These are phyloP conservation scores for Lithospermum erythrorhizon DNA, from an alignment of 257 asterid species.

Conservation along the genomic window DNA sequence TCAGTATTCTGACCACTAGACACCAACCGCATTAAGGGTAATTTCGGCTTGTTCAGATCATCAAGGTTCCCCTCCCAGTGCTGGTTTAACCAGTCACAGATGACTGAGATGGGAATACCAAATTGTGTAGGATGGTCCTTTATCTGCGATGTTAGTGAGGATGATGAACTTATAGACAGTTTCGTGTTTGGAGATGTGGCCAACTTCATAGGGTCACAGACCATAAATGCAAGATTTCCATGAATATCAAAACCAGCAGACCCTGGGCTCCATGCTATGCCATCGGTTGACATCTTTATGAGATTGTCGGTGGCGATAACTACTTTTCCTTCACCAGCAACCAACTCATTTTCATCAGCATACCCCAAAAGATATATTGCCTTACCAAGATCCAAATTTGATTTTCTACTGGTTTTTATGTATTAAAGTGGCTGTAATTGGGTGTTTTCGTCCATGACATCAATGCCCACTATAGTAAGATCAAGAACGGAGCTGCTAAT, in stretches of 20 bases:
- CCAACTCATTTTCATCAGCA: conserved; percentile 57
- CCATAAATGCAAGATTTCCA: conserved; percentile 95
- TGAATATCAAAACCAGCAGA: conserved; percentile 90
- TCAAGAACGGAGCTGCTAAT: conserved; percentile 93
- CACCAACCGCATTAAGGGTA: conserved; percentile 74
- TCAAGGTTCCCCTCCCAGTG: conserved; percentile 97
- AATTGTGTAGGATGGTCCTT: conserved; percentile 71
- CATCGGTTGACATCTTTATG: conserved; percentile 77
- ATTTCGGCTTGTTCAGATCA: conserved; percentile 81
- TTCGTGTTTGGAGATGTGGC: conserved; percentile 85
- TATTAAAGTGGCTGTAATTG: conserved; percentile 55
- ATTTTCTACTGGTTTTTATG: conserved; percentile 63
- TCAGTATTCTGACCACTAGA: conserved; percentile 89
- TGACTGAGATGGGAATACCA: conserved; percentile 86
- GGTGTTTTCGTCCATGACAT: conserved; percentile 46
- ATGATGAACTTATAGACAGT: conserved; percentile 67
- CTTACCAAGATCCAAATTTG: conserved; percentile 78
- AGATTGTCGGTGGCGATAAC: conserved; percentile 95
- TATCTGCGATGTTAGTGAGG: conserved; percentile 70
- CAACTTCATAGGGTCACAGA: conserved; percentile 97
- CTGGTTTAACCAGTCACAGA: conserved; percentile 92
- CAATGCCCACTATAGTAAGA: conserved; percentile 92
- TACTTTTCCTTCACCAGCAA: conserved; percentile 87
- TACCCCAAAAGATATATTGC: conserved; percentile 70
- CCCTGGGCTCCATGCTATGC: conserved; percentile 83